Evolutionary conservation across 164 flowering plant species (phyloP).

Genomic region (Chimonanthus salicifolius): DNA sequence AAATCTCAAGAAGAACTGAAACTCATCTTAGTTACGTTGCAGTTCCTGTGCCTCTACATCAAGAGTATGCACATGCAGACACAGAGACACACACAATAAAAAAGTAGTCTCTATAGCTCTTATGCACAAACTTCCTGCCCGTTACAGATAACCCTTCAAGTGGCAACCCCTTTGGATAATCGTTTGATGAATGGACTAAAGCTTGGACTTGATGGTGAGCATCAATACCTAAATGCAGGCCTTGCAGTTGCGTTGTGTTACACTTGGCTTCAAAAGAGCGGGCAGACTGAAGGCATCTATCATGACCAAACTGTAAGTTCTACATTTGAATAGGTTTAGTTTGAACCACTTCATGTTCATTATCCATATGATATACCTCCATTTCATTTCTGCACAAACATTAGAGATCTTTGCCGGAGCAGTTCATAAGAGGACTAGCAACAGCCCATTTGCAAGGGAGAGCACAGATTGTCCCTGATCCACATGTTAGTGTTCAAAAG

Average conservation of each 20-base stretch:
- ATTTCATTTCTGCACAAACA: conserved; percentile 13
- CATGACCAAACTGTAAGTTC: conserved; percentile 55
- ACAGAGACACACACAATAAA: too few relatives aligned
- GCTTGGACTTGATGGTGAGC: conserved; percentile 92
- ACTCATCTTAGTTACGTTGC: too few relatives aligned
- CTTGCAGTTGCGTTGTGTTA: conserved; percentile 76
- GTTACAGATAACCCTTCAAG: conserved; percentile 69
- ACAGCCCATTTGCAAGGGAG: conserved; percentile 82
- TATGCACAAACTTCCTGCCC: conserved; percentile 9
- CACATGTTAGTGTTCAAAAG: conserved; percentile 26
- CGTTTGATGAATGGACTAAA: conserved; percentile 55
- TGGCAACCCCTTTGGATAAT: conserved; percentile 60
- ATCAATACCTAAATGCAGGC: conserved; percentile 83
- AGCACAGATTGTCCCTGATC: conserved; percentile 79
- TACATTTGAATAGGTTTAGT: background rate
- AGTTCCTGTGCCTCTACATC: too few relatives aligned
- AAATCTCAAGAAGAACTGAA: too few relatives aligned
- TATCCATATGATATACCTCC: background rate
- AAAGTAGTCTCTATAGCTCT: too few relatives aligned
- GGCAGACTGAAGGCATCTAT: conserved; percentile 44
- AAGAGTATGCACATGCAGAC: too few relatives aligned
- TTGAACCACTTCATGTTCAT: background rate
- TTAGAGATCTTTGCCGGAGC: conserved; percentile 68
- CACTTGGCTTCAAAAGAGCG: conserved; percentile 76
- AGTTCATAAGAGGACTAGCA: conserved; percentile 70